Evolutionary conservation across 2,329 filamentous ascomycete genomes (phyloP).

Genomic region (Ophiosphaerella korrae): DNA sequence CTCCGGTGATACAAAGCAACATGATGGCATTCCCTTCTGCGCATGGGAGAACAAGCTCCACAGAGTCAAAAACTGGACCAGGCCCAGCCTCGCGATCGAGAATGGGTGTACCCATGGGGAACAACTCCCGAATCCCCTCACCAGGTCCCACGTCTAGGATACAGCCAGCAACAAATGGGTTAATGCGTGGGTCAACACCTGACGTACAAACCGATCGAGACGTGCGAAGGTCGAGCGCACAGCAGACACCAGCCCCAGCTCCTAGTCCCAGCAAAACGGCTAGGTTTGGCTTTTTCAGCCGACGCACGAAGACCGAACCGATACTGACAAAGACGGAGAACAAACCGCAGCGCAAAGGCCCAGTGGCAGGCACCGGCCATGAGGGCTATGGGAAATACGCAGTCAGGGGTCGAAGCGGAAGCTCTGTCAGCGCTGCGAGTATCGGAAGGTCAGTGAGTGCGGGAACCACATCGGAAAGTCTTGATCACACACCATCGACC

Average conservation of each 20-base stretch:
- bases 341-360: constrained; percentile 68
- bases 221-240: constrained; percentile 39
- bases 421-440: constrained; percentile 57
- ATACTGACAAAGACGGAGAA: constrained; percentile 64
- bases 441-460: constrained; percentile 54
- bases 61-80: constrained; percentile 45
- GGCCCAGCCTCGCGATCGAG: constrained; percentile 23
- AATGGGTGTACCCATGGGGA: constrained; percentile 34
- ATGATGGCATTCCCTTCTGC: constrained; percentile 55
- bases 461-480: constrained; percentile 45
- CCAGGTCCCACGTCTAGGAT: constrained; percentile 43
- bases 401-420: constrained; percentile 68
- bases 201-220: constrained; percentile 46
- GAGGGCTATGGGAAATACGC: constrained; percentile 79
- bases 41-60: constrained; percentile 58
- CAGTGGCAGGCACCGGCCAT: constrained; percentile 89
- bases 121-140: constrained; percentile 46
- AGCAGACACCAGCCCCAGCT: constrained; percentile 52
- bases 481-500: constrained; percentile 42
- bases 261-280: constrained; percentile 63
- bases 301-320: constrained; percentile 69
- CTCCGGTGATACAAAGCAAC: constrained; percentile 63
- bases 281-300: constrained; percentile 78
- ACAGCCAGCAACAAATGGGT: constrained; percentile 27
- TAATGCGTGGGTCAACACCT: constrained; percentile 44